These are phyloP conservation scores for Trichoderma cornu-damae DNA, from an alignment of 2,329 filamentous ascomycete genomes.

Conservation along the genomic window DNA sequence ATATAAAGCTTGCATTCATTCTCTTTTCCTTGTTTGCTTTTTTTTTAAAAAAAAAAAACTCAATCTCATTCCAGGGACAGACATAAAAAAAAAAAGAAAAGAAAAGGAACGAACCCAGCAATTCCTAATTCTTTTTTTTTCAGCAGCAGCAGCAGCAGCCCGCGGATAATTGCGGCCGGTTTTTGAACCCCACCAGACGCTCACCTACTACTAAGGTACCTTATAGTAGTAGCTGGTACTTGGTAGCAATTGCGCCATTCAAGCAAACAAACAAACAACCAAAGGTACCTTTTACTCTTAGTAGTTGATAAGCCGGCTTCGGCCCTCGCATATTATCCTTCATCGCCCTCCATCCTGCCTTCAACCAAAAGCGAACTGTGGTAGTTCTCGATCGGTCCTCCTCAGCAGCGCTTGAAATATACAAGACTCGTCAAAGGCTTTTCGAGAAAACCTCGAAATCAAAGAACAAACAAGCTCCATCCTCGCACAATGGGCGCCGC, in stretches of 20 bases:
- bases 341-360: too few species aligned
- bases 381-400: too few species aligned
- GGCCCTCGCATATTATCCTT: too few species aligned
- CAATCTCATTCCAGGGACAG: too few species aligned
- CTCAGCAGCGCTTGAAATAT: neutral
- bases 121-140: too few species aligned
- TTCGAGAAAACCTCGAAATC: neutral
- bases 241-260: conserved; percentile 7
- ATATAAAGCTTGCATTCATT: neutral
- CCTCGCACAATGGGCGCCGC: conserved; percentile 13
- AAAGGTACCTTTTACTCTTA: too few species aligned
- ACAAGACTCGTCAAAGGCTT: too few species aligned
- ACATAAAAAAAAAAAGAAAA: neutral
- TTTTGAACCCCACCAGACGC: neutral
- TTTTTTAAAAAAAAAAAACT: neutral
- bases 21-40: too few species aligned
- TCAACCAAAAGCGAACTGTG: too few species aligned
- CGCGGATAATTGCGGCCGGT: conserved; percentile 15
- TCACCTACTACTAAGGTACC: neutral
- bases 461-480: neutral
- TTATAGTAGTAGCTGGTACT: too few species aligned
- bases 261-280: neutral
- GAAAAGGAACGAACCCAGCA: neutral
- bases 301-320: neutral
- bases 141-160: too few species aligned